Conservation (phyloP, 352 stramenopile genomes). For the Pythium aphanidermatum region DNA sequence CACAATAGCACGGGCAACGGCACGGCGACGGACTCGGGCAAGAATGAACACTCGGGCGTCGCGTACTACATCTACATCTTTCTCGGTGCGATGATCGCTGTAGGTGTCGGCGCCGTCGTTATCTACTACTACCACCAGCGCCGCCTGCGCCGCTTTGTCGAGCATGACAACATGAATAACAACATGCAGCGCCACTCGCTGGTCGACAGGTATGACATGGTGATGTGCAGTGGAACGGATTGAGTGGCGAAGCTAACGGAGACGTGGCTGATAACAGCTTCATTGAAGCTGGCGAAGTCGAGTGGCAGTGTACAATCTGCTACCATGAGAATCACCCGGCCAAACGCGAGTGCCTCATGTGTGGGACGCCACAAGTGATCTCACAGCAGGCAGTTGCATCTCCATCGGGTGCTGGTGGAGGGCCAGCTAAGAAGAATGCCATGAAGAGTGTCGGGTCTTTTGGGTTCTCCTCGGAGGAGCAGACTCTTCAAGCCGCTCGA, state of each 20-base stretch:
- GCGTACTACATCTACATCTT: conserved; percentile 76
- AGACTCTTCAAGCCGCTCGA: conserved; percentile 39
- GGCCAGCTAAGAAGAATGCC: conserved; percentile 2
- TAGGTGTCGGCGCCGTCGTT: conserved; percentile 35
- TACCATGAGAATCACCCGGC: conserved; percentile 83
- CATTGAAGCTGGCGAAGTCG: conserved; percentile 55
- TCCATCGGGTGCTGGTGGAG: conserved; percentile 16
- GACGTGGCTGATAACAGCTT: no score
- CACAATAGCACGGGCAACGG: background rate
- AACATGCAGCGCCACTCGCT: conserved; percentile 85
- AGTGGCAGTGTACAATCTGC: conserved; percentile 81
- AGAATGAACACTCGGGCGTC: conserved; percentile 20
- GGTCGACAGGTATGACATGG: conserved; percentile 47
- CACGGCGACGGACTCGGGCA: background rate
- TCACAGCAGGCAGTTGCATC: conserved; percentile 47
- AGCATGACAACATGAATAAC: conserved; percentile 74
- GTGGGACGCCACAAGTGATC: conserved; percentile 74
- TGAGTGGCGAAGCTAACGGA: no score
- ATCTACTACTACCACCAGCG: conserved; percentile 69
- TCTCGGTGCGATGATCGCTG: conserved; percentile 43
- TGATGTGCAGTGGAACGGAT: no score
- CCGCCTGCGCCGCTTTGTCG: conserved; percentile 43
- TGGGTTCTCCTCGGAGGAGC: conserved; percentile 20
- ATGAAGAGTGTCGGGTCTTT: conserved; percentile 26
- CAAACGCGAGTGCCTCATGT: conserved; percentile 80